phyloP scores from a whole-genome alignment of 805 yeast genomes.

The Spathaspora gorwiae region DNA sequence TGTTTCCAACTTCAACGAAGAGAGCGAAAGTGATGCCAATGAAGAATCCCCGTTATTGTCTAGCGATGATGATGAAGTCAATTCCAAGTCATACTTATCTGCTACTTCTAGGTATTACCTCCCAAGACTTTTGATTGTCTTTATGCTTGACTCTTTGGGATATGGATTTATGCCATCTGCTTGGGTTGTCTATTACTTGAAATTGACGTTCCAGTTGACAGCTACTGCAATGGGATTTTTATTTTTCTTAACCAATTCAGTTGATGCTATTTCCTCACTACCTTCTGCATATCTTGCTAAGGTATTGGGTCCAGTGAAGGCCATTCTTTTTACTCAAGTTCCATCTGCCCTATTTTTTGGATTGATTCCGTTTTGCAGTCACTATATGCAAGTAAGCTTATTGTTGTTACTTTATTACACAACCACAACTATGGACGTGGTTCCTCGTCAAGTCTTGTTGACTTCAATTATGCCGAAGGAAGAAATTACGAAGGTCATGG shows the following conservation, averaged over 20 bases:
- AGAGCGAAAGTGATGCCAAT: neutral
- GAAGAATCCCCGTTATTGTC: constrained; percentile 1
- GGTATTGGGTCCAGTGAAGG: constrained; percentile 69
- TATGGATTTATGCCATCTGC: constrained; percentile 85
- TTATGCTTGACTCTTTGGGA: constrained; percentile 84
- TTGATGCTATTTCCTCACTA: constrained; percentile 64
- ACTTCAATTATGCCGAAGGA: constrained; percentile 59
- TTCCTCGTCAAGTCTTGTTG: constrained; percentile 79
- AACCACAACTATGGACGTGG: constrained; percentile 82
- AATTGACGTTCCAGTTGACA: constrained; percentile 47
- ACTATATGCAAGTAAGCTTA: constrained; percentile 39
- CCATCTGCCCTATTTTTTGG: constrained; percentile 67
- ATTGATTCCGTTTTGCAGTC: constrained; percentile 20
- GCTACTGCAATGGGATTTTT: constrained; percentile 61
- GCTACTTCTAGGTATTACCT: constrained; percentile 40
- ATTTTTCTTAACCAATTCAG: constrained; percentile 58
- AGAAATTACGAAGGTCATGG: constrained; percentile 75
- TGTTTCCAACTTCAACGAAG: constrained; percentile 14
- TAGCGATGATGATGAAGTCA: constrained; percentile 5
- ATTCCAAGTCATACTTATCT: constrained; percentile 31
- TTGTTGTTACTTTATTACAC: constrained; percentile 54
- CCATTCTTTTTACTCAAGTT: constrained; percentile 68
- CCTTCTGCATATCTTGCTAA: constrained; percentile 73
- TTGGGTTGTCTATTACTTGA: constrained; percentile 83
- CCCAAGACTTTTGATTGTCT: constrained; percentile 50